Conservation (phyloP, 179 eudicot species). For the Heliamphora pulchella region DNA sequence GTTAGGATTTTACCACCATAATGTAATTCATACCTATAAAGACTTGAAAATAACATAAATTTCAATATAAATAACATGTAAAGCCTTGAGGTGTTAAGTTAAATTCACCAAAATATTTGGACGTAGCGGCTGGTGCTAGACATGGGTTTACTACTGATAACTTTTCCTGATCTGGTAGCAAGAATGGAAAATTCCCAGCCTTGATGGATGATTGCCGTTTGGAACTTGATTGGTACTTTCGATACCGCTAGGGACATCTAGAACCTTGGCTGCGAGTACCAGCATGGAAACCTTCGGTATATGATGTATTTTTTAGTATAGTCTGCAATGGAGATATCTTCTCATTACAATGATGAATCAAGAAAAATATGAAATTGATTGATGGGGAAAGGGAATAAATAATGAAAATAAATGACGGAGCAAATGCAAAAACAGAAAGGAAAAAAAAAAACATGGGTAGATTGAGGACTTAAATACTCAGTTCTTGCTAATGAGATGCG, state of each 20-base stretch:
- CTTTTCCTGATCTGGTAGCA: background rate
- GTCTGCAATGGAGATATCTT: slow-evolving; percentile 35
- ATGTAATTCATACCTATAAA: background rate
- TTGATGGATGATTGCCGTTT: background rate
- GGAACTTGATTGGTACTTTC: background rate
- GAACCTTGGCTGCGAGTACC: slow-evolving; percentile 29
- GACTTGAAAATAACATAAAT: background rate
- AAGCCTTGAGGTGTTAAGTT: background rate
- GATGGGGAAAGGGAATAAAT: background rate
- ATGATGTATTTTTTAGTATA: slow-evolving; percentile 63
- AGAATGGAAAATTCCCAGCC: background rate
- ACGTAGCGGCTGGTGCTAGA: too few species aligned
- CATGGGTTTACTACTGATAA: background rate
- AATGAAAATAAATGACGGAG: background rate
- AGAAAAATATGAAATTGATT: background rate
- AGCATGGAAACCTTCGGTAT: slow-evolving; percentile 79
- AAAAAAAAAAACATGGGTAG: background rate
- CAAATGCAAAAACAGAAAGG: too few species aligned
- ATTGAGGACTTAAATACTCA: background rate
- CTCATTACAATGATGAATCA: background rate
- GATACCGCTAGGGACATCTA: slow-evolving; percentile 15
- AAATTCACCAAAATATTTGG: background rate
- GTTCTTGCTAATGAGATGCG: background rate
- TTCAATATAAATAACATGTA: too few species aligned
- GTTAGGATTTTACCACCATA: too few species aligned